Percentiles rank a stretch among this genome's conserved stretches.
These are phyloP conservation scores for Berberis thunbergii DNA, from an alignment of 164 flowering plant genomes.

Conservation along the genomic window DNA sequence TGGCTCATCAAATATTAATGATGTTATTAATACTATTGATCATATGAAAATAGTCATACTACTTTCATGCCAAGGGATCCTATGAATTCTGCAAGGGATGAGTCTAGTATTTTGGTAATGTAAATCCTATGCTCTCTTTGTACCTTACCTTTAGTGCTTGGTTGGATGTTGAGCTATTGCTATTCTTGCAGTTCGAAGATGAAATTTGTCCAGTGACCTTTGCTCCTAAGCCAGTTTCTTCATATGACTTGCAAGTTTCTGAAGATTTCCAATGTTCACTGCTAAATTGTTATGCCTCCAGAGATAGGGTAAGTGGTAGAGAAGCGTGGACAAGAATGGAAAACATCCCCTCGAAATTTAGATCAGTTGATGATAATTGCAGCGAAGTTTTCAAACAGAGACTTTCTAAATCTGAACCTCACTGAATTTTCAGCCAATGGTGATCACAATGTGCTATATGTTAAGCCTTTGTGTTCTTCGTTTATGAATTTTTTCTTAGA, in stretches of 20 bases:
- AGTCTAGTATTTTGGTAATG: constrained; percentile 14
- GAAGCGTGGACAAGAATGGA: neutral
- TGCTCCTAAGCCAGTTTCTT: constrained; percentile 2
- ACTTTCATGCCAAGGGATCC: constrained; percentile 6
- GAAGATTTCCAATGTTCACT: constrained; percentile 9
- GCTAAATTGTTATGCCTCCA: constrained; percentile 3
- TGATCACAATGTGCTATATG: constrained; percentile 11
- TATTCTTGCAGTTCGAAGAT: constrained; percentile 15
- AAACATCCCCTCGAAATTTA: constrained; percentile 7
- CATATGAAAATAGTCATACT: neutral
- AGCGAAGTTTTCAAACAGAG: constrained; percentile 9
- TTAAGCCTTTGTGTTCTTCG: constrained; percentile 14
- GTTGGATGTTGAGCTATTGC: constrained; percentile 1
- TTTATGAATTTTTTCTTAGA: constrained; percentile 9
- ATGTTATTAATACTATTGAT: too few relatives aligned
- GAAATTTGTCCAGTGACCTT: neutral
- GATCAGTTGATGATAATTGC: constrained; percentile 6
- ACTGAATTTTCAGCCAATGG: constrained; percentile 9
- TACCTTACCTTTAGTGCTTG: neutral
- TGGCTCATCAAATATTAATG: too few relatives aligned
- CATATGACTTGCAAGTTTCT: constrained; percentile 4
- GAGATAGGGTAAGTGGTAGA: constrained; percentile 6
- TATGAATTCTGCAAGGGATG: constrained; percentile 1
- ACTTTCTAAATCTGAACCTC: constrained; percentile 8
- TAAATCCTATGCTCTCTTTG: neutral